Evolutionary conservation across 2,329 filamentous ascomycete species (phyloP).

Genomic region (Trichophyton simii): DNA sequence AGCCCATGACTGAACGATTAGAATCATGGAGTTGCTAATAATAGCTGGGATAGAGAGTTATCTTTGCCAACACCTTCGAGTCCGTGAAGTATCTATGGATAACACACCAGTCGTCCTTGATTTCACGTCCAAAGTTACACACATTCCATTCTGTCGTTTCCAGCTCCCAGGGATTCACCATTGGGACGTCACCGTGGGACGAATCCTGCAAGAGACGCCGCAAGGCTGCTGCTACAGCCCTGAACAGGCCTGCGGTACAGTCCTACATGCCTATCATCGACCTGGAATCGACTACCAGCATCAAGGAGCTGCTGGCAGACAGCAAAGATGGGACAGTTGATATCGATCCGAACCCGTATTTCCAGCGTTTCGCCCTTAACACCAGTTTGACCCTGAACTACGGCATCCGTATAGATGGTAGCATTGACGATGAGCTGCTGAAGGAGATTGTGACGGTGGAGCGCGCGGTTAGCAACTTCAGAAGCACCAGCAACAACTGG

Average conservation of each 20-base stretch:
- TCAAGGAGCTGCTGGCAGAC: constrained; percentile 58
- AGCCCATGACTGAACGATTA: background rate
- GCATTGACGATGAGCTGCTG: constrained; percentile 54
- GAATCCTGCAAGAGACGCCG: constrained; percentile 65
- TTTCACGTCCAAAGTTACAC: constrained; percentile 65
- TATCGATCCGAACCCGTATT: constrained; percentile 59
- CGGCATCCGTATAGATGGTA: constrained; percentile 60
- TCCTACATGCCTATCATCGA: constrained; percentile 75
- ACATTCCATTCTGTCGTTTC: constrained; percentile 73
- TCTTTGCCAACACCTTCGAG: constrained; percentile 69
- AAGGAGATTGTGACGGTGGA: constrained; percentile 66
- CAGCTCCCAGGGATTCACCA: constrained; percentile 64
- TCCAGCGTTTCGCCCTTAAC: constrained; percentile 64
- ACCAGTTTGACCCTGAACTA: constrained; percentile 69
- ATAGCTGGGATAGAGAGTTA: constrained; percentile 42
- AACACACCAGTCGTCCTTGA: constrained; percentile 62
- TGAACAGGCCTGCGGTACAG: constrained; percentile 63
- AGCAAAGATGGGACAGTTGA: constrained; percentile 49
- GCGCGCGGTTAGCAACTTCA: constrained; percentile 60
- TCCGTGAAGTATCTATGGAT: constrained; percentile 63
- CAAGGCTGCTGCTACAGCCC: constrained; percentile 65
- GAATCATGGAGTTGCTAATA: background rate
- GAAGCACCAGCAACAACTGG: constrained; percentile 72
- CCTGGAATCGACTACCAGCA: constrained; percentile 57
- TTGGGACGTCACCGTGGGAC: constrained; percentile 74